A percentile compares a stretch with the other conserved stretches of the same genome.
Conservation (phyloP, 306 rosid genomes). For the Quercus parvula region DNA sequence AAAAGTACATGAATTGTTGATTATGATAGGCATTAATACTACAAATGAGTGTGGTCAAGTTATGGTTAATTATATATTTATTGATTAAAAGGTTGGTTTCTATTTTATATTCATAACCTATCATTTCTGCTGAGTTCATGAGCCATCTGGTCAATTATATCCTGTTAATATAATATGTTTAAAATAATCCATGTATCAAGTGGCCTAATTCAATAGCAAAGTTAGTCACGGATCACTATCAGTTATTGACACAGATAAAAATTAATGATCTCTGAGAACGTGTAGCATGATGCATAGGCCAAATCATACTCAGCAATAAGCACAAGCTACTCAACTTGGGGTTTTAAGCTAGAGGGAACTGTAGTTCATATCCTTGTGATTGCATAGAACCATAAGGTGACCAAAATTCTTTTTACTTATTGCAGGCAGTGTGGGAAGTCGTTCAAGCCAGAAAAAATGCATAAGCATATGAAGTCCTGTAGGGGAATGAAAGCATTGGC, state of each 20-base stretch:
- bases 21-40: background rate
- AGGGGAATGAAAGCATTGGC: constrained; percentile 55
- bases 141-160: background rate
- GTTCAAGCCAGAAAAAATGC: constrained; percentile 84
- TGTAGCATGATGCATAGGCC: no score
- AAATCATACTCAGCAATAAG: no score
- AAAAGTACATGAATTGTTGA: background rate
- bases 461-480: constrained; percentile 79
- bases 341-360: background rate
- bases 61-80: background rate
- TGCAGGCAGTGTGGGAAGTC: constrained; percentile 87
- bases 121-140: background rate
- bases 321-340: background rate
- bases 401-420: background rate
- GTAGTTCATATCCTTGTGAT: constrained; percentile 1
- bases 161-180: background rate
- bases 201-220: background rate
- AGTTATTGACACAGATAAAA: background rate
- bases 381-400: background rate
- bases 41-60: no score
- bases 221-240: background rate
- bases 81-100: background rate
- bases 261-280: no score
- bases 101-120: background rate
- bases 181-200: background rate